phyloP scores from a whole-genome alignment of 306 rosid genomes.

The Quercus engelmannii region DNA sequence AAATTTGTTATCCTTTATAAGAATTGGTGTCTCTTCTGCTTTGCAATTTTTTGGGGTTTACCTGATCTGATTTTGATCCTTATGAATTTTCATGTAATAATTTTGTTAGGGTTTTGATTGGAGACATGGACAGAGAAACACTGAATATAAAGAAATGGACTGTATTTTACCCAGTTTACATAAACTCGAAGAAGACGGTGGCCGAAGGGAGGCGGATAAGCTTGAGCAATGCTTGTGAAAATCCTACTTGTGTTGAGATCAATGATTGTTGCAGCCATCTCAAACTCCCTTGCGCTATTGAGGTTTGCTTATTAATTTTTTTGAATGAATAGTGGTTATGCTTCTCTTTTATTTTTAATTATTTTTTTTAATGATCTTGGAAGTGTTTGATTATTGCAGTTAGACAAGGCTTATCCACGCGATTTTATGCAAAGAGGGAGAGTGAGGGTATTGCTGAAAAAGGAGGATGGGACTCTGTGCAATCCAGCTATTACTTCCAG shows the following conservation, averaged over 20 bases:
- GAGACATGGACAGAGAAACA: constrained; percentile 56
- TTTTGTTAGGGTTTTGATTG: constrained; percentile 2
- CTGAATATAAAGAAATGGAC: constrained; percentile 72
- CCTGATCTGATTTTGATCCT: background rate
- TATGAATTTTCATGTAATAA: too few species aligned
- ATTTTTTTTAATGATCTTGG: background rate
- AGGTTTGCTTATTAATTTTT: constrained; percentile 38
- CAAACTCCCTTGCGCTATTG: constrained; percentile 68
- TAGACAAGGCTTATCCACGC: constrained; percentile 85
- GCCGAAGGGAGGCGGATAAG: constrained; percentile 86
- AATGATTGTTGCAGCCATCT: constrained; percentile 80
- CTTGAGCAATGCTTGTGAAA: constrained; percentile 64
- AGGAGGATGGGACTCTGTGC: constrained; percentile 66
- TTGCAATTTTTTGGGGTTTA: background rate
- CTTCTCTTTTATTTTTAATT: background rate
- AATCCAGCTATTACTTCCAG: constrained; percentile 68
- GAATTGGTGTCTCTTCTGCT: background rate
- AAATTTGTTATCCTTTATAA: too few species aligned
- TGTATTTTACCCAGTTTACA: constrained; percentile 75
- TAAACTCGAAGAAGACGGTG: constrained; percentile 78
- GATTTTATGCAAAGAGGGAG: constrained; percentile 92
- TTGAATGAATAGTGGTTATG: background rate
- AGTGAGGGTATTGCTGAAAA: constrained; percentile 74
- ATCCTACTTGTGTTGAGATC: constrained; percentile 80
- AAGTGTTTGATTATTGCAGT: constrained; percentile 33